Base-by-base conservation (phyloP, 345 rosid species). In the Euphorbia tirucalli region DNA sequence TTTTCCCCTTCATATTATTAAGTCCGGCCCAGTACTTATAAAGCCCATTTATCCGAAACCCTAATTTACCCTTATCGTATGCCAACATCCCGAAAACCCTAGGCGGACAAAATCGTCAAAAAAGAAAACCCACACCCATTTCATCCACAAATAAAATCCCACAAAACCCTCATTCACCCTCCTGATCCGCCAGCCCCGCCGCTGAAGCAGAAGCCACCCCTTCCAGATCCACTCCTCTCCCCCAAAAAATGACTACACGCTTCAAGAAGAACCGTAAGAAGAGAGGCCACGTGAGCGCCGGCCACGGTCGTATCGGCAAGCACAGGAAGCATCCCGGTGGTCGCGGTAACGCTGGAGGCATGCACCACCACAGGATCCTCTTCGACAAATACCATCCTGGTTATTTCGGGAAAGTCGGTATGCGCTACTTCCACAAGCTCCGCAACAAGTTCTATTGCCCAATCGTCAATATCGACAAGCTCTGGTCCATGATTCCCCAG, bases 351-450 rank as follows among this genome's bases (percentile, higher is more conserved):
- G 75, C 79, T 15, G 79, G 79, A 70, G 79, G 75, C 10, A 71
- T 76, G 79, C 74, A 76, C 68, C 75, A 71, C 79, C 75, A 76
- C 79, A 14, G 81, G 50, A 77, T 77, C 31, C 74, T 77, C n/a
- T 77, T 77, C 65, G 77, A 77, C 74, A 77, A 78, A 66, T 78
- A 78, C 65, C 81, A 78, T 57, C 81, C 81, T 0, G 81, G 81
- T 5, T 78, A 73, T 27, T 78, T 78, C 25, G 81, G 81, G 0
- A 78, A 78, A 57, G 77, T 78, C 1, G 79, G 75, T 35, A 76
- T 76, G 79, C 74, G 79, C 3, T 76, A 71, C 44, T 76, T 76
- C 71, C 79, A 76, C 61, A 76, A 65, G 71, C 75, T 76, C 5
- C 75, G 71, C 50, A 70, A 76, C 71, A 71, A 71, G 63, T 71